Evolutionary conservation across 2,329 filamentous ascomycete genomes (phyloP).

Genomic region (Fusarium vanettenii): DNA sequence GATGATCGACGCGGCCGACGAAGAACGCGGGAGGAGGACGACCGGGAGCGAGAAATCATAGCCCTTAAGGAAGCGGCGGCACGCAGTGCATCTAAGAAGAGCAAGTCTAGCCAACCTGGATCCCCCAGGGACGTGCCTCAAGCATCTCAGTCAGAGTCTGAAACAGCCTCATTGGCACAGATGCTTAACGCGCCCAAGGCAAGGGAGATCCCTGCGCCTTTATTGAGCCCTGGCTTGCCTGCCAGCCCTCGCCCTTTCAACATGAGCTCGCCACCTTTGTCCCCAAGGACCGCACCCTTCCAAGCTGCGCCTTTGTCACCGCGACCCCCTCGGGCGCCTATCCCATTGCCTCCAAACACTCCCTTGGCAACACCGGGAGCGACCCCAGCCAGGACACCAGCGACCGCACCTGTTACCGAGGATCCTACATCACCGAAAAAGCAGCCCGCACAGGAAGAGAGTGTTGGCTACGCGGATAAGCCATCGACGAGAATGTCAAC

Average conservation of each 20-base stretch:
- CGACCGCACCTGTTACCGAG: conserved; percentile 15
- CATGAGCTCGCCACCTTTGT: conserved; percentile 74
- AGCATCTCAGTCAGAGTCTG: conserved; percentile 52
- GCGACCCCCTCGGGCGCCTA: conserved; percentile 77
- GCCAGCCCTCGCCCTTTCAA: conserved; percentile 69
- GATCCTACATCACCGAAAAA: conserved; percentile 21
- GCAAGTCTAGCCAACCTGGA: conserved; percentile 57
- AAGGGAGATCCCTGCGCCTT: conserved; percentile 52
- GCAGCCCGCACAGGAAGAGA: conserved; percentile 19
- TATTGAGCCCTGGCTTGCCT: conserved; percentile 71
- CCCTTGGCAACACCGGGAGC: conserved; percentile 67
- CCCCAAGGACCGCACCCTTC: conserved; percentile 64
- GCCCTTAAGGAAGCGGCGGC: conserved; percentile 75
- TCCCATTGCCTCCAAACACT: conserved; percentile 77
- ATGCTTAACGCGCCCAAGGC: conserved; percentile 57
- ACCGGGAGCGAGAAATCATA: conserved; percentile 78
- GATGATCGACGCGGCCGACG: conserved; percentile 76
- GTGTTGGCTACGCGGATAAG: conserved; percentile 24
- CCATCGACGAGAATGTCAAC: conserved; percentile 48
- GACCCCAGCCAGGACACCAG: conserved; percentile 52
- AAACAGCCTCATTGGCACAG: conserved; percentile 64
- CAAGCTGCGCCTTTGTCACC: conserved; percentile 73
- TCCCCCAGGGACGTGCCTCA: conserved; percentile 45
- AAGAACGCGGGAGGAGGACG: conserved; percentile 89
- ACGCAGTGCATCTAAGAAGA: conserved; percentile 80